phyloP scores from a whole-genome alignment of 306 rosid species.

The Phaseolus lunatus region DNA sequence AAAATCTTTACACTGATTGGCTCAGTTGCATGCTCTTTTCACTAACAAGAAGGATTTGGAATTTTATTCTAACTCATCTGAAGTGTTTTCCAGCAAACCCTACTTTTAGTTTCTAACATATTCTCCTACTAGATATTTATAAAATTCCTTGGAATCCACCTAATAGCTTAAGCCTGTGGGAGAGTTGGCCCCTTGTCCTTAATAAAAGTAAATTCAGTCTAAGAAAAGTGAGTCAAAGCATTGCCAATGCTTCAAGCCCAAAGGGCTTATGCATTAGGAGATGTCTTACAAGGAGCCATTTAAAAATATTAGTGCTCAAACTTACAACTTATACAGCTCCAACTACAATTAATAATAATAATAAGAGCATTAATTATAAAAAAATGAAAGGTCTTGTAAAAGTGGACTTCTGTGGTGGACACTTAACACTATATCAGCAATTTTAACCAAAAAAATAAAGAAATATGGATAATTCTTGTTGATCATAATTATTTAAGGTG shows the following conservation, averaged over 20 bases:
- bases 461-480: not conserved
- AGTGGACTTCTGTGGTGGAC: not conserved
- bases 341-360: not conserved
- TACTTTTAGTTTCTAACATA: not conserved
- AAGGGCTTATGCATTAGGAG: not conserved
- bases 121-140: not conserved
- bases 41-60: constrained; percentile 10
- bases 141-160: not conserved
- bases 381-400: not conserved
- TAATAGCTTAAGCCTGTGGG: not conserved
- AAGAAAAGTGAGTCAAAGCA: not conserved
- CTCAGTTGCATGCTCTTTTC: not conserved
- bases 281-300: not conserved
- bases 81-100: not conserved
- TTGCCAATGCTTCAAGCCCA: not conserved
- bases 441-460: not conserved
- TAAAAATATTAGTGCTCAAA: not conserved
- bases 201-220: not conserved
- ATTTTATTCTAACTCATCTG: not conserved
- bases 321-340: not conserved
- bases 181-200: not conserved
- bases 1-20: not conserved
- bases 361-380: not conserved
- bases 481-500: not conserved
- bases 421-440: not conserved